phyloP scores from a whole-genome alignment of 129 eudicot species.

The Flaveria sonorensis region DNA sequence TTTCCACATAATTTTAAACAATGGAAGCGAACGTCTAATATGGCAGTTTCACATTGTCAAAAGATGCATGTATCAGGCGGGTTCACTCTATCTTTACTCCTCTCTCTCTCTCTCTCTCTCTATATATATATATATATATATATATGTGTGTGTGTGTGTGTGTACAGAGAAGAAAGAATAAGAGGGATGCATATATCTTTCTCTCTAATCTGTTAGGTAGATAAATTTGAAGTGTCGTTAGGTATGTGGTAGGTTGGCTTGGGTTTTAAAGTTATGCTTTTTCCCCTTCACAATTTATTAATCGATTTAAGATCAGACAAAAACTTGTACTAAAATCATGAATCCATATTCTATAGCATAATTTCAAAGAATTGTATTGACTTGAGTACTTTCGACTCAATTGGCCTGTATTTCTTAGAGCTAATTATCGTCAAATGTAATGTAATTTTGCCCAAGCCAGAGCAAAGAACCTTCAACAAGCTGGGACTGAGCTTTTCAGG shows the following conservation, averaged over 20 bases:
- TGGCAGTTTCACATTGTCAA: slow-evolving; percentile 52
- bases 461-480: background rate
- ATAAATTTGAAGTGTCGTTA: background rate
- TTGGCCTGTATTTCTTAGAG: background rate
- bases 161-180: no score
- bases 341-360: background rate
- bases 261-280: background rate
- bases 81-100: slow-evolving; percentile 12
- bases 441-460: background rate
- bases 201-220: background rate
- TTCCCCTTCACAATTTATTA: background rate
- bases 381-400: background rate
- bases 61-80: slow-evolving; percentile 94
- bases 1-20: slow-evolving; percentile 45
- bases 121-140: no score
- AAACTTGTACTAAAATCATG: background rate
- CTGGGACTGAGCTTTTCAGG: background rate
- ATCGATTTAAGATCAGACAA: background rate
- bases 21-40: slow-evolving; percentile 43
- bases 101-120: background rate
- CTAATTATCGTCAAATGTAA: background rate
- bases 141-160: background rate
- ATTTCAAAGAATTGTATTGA: background rate
- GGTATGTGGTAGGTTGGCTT: background rate
- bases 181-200: background rate